Evolutionary conservation across 495 filamentous ascomycete genomes (phyloP), one percentile per base, ranked within the genome.

Genomic region (Aspergillus asperescens): DNA sequence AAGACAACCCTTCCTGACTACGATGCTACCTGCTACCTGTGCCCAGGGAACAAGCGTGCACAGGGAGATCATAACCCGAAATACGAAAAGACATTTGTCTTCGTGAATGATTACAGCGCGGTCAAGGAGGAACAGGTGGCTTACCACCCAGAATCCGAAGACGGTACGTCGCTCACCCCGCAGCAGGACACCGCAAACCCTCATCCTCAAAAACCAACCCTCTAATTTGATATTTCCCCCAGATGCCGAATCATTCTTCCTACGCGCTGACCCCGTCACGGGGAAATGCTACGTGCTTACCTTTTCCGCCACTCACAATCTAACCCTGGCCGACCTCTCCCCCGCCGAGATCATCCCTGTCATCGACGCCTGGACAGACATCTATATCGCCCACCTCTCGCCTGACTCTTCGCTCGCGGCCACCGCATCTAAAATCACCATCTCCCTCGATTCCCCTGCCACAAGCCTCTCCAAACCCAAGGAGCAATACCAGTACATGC

Each of bases 231-330:
- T n/a, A n/a, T n/a, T 35, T 20, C 13, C 1, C 18, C 15, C 16
- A 88, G 88, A 83, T 58, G 74, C 87, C 32, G 82, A 87, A 52
- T 81, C 82, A n/a, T 73, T 87, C 27, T 84, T 99, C 24, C 84
- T 99, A 32, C 81, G 81, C 55, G 94, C 89, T 32, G 80, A 90
- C 61, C 77, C 89, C 7, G 90, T 93, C 57, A 96, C 87, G 24
- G 93, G 93, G 39, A 95, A 93, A 80, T 99, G 93, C 78, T 97
- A 95, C 66, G 93, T 99, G 42, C 80, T 99, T 43, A 92, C 89
- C 55, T 97, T 97, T 73, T 90, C 89, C 8, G 81, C 89, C 0
- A 79, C 81, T 29, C 93, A 99, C 72, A 86, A 96, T 66, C 73
- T 93, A 43, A 99, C 93, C 16, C 85, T 96, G 25, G 91, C 90